Evolutionary conservation across 768 basidiomycete genomes (phyloP).

Genomic region (Panaeolus papilionaceus): DNA sequence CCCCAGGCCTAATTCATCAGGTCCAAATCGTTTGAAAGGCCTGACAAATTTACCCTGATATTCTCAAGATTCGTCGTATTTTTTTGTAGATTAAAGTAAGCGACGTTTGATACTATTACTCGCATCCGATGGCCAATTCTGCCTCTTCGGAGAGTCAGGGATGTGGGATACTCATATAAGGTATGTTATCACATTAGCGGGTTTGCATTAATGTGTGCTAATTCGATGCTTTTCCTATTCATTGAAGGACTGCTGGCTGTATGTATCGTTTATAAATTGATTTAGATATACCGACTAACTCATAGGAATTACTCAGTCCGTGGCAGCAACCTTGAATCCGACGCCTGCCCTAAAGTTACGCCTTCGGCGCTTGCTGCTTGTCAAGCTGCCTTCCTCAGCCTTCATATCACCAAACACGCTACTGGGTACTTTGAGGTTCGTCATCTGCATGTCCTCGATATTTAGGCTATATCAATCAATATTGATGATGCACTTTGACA

Average conservation of each 20-base stretch:
- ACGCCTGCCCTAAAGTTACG: slow-evolving; percentile 51
- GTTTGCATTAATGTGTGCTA: no score
- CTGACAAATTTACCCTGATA: no score
- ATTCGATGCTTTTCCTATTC: no score
- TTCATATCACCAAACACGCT: slow-evolving; percentile 62
- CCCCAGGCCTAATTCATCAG: no score
- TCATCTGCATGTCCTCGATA: no score
- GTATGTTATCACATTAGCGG: no score
- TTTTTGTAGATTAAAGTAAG: no score
- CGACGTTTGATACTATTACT: no score
- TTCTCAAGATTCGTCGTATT: no score
- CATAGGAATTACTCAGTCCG: slow-evolving; percentile 39
- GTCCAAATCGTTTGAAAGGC: no score
- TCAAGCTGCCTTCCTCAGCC: slow-evolving; percentile 66
- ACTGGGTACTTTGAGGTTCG: slow-evolving; percentile 69
- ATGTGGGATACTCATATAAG: slow-evolving; percentile 63
- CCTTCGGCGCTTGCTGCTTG: slow-evolving; percentile 51
- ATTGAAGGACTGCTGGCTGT: slow-evolving; percentile 21
- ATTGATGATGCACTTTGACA: slow-evolving; percentile 27
- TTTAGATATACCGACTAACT: not conserved
- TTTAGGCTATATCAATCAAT: not conserved
- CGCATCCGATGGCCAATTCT: no score
- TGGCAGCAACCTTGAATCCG: slow-evolving; percentile 56
- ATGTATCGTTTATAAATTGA: not conserved
- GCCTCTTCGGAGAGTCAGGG: no score